Evolutionary conservation across 805 yeast species (phyloP).

Genomic region (Teunomyces lycoperdinae): DNA sequence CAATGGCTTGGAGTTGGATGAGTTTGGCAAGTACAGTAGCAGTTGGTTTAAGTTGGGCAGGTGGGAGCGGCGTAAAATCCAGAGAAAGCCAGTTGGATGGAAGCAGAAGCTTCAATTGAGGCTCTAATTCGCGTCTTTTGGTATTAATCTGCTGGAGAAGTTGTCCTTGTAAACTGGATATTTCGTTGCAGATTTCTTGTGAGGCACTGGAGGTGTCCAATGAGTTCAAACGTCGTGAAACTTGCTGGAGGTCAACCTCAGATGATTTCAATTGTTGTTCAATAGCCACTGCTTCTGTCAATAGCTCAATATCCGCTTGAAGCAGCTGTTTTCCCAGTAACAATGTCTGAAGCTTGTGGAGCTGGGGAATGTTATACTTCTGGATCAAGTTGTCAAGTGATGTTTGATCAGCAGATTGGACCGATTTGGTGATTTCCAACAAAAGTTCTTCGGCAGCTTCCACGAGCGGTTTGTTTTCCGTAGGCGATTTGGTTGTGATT

Average conservation of each 20-base stretch:
- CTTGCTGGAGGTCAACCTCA: neutral
- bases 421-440: neutral
- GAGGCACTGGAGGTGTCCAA: neutral
- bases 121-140: neutral
- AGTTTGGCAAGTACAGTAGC: slow-evolving; percentile 12
- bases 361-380: neutral
- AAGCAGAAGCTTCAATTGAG: neutral
- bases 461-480: slow-evolving; percentile 13
- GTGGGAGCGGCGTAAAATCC: neutral
- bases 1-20: slow-evolving; percentile 30
- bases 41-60: neutral
- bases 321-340: neutral
- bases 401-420: neutral
- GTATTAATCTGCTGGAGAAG: neutral
- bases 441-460: slow-evolving; percentile 4
- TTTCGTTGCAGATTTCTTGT: neutral
- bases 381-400: neutral
- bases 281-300: neutral
- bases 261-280: neutral
- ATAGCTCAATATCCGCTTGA: neutral
- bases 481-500: neutral
- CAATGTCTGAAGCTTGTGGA: neutral
- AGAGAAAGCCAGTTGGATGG: neutral
- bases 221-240: neutral
- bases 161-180: neutral